These are phyloP conservation scores for Ormosia semicastrata DNA, from an alignment of 306 rosid species.

Conservation along the genomic window DNA sequence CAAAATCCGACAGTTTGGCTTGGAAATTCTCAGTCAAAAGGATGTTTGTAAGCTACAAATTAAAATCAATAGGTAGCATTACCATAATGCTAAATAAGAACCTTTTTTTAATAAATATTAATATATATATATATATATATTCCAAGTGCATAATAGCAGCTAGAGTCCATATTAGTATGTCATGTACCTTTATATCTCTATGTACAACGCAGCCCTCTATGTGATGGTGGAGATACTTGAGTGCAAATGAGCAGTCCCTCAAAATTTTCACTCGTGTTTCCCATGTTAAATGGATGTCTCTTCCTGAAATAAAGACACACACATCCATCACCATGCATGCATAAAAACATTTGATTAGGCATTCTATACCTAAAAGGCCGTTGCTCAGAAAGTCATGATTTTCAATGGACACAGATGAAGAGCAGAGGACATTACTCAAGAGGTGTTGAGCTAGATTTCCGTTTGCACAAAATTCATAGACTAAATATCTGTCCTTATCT, in stretches of 20 bases:
- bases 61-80: slow-evolving; percentile 3
- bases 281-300: slow-evolving; percentile 60
- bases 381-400: neutral
- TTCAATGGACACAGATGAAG: neutral
- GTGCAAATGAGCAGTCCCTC: slow-evolving; percentile 78
- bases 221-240: slow-evolving; percentile 74
- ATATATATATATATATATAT: neutral
- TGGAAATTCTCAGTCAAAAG: slow-evolving; percentile 65
- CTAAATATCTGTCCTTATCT: slow-evolving; percentile 63
- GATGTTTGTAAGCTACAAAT: slow-evolving; percentile 74
- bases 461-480: slow-evolving; percentile 70
- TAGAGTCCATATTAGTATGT: neutral
- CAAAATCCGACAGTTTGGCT: slow-evolving; percentile 86
- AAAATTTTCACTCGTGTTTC: slow-evolving; percentile 62
- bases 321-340: neutral
- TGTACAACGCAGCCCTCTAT: slow-evolving; percentile 86
- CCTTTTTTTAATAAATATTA: neutral
- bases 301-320: slow-evolving; percentile 39
- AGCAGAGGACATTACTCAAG: slow-evolving; percentile 46
- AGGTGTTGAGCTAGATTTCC: slow-evolving; percentile 90
- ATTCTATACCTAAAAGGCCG: neutral
- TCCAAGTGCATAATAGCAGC: neutral
- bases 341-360: neutral
- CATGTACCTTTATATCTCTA: slow-evolving; percentile 81
- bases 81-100: neutral